Evolutionary conservation across 2,329 filamentous ascomycete genomes (phyloP).

Genomic region (Harringtonia aguacate): DNA sequence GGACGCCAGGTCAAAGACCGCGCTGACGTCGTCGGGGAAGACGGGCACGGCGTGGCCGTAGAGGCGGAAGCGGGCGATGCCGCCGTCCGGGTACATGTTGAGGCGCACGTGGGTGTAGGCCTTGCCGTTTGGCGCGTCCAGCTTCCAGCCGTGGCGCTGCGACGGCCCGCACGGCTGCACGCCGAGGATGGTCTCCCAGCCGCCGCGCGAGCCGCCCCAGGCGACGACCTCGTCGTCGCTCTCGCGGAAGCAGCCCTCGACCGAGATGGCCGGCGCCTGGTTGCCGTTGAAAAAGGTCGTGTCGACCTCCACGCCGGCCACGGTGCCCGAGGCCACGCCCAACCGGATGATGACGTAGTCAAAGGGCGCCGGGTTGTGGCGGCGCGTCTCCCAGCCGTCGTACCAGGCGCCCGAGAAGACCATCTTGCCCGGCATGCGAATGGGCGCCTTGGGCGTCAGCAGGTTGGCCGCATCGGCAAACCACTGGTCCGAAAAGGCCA

Average conservation of each 20-base stretch:
- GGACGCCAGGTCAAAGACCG: conserved; percentile 64
- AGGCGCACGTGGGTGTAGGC: conserved; percentile 70
- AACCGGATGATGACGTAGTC: conserved; percentile 59
- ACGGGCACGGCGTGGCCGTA: conserved; percentile 69
- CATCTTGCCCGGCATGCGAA: conserved; percentile 56
- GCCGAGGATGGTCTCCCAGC: conserved; percentile 63
- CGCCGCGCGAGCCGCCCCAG: conserved; percentile 46
- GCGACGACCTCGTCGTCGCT: conserved; percentile 47
- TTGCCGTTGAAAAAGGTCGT: conserved; percentile 77
- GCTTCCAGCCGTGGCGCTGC: conserved; percentile 62
- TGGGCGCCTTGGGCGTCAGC: conserved; percentile 51
- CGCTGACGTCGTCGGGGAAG: conserved; percentile 54
- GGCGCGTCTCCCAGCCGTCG: conserved; percentile 59
- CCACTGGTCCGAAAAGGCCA: conserved; percentile 58
- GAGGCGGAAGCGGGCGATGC: conserved; percentile 69
- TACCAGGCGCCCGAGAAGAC: conserved; percentile 61
- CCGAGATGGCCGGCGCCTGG: conserved; percentile 67
- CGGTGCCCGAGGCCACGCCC: conserved; percentile 58
- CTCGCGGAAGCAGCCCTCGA: conserved; percentile 62
- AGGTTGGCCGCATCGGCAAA: conserved; percentile 57
- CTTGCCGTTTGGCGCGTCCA: conserved; percentile 47
- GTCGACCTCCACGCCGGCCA: conserved; percentile 68
- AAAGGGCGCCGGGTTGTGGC: conserved; percentile 53
- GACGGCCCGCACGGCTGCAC: conserved; percentile 64
- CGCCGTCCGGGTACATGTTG: conserved; percentile 79